Evolutionary conservation across 768 basidiomycete species (phyloP), one percentile per base, ranked within the genome.

Genomic region (Podaxis sp.): DNA sequence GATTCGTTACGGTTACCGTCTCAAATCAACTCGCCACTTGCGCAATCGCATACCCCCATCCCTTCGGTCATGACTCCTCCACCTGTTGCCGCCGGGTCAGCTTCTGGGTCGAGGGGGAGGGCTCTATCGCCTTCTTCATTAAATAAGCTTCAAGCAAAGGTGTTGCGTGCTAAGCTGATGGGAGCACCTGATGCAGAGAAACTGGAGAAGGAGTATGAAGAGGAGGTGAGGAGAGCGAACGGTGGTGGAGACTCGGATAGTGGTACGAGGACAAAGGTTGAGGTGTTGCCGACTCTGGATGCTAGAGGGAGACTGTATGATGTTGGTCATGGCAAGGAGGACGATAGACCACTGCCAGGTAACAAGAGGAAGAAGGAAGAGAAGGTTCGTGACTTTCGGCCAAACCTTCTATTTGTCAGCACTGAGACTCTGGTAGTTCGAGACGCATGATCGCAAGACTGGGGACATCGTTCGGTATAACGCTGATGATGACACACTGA

Each of bases 91-190:
- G 70, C 71, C 64, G 70, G 72, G 37, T 73, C 77, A 8, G 71
- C 67, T 38, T 71, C 71, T 64, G 70, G 72, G 33, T 72, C 76
- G 8, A 77, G 72, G 26, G 58, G 72, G 1, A 80, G 87, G 4
- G 81, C 82, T 0, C 70, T 91, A 60, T 90, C 90, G 0, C 87
- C 89, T 2, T 89, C 89, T 1, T 91, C 90, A 15, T 77, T 99
- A 51, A 99, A 99, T 73, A 91, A 87, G 70, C 76, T 99, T 1
- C 96, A 99, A 74, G 96, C 96, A 3, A 89, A 89, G 67, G 95
- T 97, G 1, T 78, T 99, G 8, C 88, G 93, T 38, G 96, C 97
- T 3, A 96, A 91, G 72, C 81, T 99, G 36, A 90, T 91, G 83
- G 87, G 84, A 36, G 82, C 86, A n/a, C 81, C 90, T 1, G 84